Evolutionary conservation across 73 alveolate genomes (phyloP).

Genomic region (Paramecium octaurelia): DNA sequence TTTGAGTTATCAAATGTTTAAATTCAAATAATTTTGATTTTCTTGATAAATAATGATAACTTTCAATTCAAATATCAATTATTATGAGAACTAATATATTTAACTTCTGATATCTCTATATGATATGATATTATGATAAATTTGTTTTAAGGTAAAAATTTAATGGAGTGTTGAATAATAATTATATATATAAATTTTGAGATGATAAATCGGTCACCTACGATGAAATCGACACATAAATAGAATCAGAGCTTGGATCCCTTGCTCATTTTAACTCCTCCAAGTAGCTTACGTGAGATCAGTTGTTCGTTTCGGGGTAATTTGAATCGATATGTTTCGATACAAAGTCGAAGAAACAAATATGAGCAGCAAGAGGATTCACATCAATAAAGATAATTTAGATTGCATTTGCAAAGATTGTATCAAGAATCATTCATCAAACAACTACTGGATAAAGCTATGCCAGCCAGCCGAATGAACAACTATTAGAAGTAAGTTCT

Average conservation of each 20-base stretch:
- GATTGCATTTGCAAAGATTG: neutral
- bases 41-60: neutral
- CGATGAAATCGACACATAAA: neutral
- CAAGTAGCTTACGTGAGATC: neutral
- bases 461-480: neutral
- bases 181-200: neutral
- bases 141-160: neutral
- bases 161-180: neutral
- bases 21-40: no score
- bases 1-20: no score
- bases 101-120: neutral
- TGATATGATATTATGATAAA: no score
- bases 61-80: no score
- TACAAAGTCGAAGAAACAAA: neutral
- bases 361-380: neutral
- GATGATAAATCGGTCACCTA: neutral
- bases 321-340: neutral
- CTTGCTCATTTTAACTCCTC: neutral
- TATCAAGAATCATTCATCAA: constrained; percentile 8
- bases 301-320: neutral
- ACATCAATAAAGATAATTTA: neutral
- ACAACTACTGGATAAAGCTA: neutral
- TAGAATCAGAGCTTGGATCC: neutral
- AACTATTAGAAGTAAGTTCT: neutral
- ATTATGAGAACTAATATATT: no score